Conservation (phyloP, 768 basidiomycete species). For the Trametes cubensis region DNA sequence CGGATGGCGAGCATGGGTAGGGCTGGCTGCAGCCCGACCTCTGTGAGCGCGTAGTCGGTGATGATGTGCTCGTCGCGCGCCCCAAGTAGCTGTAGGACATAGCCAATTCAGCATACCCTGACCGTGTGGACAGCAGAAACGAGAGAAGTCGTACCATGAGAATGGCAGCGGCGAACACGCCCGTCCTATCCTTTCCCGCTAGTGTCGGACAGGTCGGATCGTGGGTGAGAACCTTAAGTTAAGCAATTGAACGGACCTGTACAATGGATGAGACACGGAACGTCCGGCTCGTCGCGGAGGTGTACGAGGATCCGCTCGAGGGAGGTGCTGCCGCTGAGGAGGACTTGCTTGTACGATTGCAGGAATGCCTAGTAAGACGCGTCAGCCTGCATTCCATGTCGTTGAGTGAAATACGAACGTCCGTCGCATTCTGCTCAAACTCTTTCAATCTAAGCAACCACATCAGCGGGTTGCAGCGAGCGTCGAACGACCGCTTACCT, state of each 20-base stretch:
- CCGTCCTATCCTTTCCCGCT: conserved; percentile 51
- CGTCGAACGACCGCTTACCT: not conserved
- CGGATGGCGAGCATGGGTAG: conserved; percentile 36
- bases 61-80: conserved; percentile 43
- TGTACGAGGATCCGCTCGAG: conserved; percentile 41
- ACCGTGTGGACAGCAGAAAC: not conserved
- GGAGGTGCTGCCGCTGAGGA: conserved; percentile 38
- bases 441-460: conserved; percentile 32
- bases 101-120: not conserved
- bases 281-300: conserved; percentile 41
- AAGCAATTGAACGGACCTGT: conserved; percentile 37
- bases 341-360: conserved; percentile 33
- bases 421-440: conserved; percentile 32
- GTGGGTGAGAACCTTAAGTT: not conserved
- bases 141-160: conserved; percentile 33
- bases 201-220: not conserved
- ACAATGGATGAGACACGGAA: conserved; percentile 47
- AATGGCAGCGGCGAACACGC: conserved; percentile 41
- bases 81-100: conserved; percentile 41
- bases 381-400: not conserved
- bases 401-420: conserved; percentile 27
- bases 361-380: conserved; percentile 36
- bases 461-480: not conserved
- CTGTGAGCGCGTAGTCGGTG: conserved; percentile 45
- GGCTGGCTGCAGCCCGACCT: conserved; percentile 41